phyloP scores from a whole-genome alignment of 768 basidiomycete species.

The Trametes villosa region DNA sequence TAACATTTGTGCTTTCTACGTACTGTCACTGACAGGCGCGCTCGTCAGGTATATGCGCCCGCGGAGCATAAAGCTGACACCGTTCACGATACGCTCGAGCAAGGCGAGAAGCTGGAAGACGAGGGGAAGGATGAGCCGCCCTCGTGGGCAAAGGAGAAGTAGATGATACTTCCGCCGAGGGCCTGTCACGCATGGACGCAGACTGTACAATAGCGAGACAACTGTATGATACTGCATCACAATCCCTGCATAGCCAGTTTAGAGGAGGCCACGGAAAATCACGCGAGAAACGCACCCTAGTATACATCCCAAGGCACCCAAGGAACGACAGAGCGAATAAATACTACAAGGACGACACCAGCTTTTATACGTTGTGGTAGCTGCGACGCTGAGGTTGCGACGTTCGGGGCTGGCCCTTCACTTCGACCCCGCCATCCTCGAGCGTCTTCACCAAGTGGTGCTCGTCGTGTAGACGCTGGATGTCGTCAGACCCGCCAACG shows the following conservation, averaged over 20 bases:
- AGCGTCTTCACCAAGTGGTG: constrained; percentile 50
- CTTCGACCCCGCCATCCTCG: constrained; percentile 49
- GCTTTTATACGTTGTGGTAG: background rate
- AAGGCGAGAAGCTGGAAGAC: constrained; percentile 34
- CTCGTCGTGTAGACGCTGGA: constrained; percentile 55
- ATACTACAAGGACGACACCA: too few relatives aligned
- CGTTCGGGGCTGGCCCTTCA: constrained; percentile 21
- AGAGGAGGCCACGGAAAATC: too few relatives aligned
- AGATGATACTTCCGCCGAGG: background rate
- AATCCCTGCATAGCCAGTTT: too few relatives aligned
- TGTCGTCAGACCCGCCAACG: constrained; percentile 60
- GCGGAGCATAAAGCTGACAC: constrained; percentile 36
- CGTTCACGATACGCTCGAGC: constrained; percentile 30
- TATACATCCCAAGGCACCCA: too few relatives aligned
- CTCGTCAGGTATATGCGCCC: constrained; percentile 32
- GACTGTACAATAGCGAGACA: background rate
- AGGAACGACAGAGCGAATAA: too few relatives aligned
- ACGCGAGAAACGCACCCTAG: too few relatives aligned
- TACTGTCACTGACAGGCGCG: background rate
- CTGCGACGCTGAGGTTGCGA: background rate
- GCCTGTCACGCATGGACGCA: background rate
- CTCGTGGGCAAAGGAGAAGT: constrained; percentile 28
- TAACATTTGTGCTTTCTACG: too few relatives aligned
- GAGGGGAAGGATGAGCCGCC: constrained; percentile 36
- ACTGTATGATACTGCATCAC: too few relatives aligned